Conservation (phyloP, 805 yeast genomes). For the Ogataea sp. region DNA sequence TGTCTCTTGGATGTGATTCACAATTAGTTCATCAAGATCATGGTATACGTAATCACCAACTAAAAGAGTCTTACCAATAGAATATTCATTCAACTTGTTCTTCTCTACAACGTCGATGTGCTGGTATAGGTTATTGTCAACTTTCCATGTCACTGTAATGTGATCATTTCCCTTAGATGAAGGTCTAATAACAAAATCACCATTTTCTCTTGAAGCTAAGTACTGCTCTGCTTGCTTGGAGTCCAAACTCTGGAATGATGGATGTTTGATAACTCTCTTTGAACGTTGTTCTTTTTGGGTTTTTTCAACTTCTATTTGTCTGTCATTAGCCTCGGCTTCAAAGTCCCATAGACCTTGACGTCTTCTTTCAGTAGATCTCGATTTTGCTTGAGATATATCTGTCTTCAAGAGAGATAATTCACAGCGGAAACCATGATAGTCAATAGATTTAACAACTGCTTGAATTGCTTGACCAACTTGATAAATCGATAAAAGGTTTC, state of each 20-base stretch:
- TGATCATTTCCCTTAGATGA: conserved; percentile 85
- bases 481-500: conserved; percentile 30
- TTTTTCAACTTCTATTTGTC: conserved; percentile 45
- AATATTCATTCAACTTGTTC: conserved; percentile 54
- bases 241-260: conserved; percentile 77
- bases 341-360: conserved; percentile 74
- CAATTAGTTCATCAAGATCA: conserved; percentile 90
- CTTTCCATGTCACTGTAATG: conserved; percentile 93
- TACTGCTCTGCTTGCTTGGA: conserved; percentile 87
- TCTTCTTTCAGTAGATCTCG: conserved; percentile 32
- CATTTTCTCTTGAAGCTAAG: conserved; percentile 81
- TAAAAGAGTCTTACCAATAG: conserved; percentile 47
- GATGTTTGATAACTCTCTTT: conserved; percentile 82
- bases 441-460: conserved; percentile 65
- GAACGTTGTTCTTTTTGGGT: conserved; percentile 61
- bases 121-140: conserved; percentile 83
- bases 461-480: conserved; percentile 76
- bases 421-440: conserved; percentile 68
- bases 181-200: conserved; percentile 91
- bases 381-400: conserved; percentile 49
- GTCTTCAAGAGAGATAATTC: conserved; percentile 62
- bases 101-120: conserved; percentile 82
- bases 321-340: conserved; percentile 63
- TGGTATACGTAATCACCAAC: conserved; percentile 65
- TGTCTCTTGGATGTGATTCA: conserved; percentile 77